phyloP scores from a whole-genome alignment of 148 eudicot species.

The Dianthus caryophyllus region DNA sequence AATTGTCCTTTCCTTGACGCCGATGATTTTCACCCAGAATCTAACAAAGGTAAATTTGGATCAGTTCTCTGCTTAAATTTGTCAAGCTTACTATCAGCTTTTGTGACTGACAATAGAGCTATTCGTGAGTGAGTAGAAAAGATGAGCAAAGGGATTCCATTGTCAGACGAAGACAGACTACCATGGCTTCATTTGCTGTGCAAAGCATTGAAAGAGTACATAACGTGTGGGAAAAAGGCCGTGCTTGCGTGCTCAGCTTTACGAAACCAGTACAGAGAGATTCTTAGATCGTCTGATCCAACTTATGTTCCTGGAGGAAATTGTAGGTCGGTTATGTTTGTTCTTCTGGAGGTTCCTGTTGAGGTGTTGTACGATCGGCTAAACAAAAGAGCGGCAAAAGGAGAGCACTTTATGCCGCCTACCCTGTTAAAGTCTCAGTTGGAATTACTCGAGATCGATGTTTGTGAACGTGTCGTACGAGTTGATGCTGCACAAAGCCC shows the following conservation, averaged over 20 bases:
- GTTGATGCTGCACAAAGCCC: constrained; percentile 73
- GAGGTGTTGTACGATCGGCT: constrained; percentile 63
- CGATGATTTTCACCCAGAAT: constrained; percentile 82
- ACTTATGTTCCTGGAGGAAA: constrained; percentile 28
- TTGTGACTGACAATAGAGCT: constrained; percentile 17
- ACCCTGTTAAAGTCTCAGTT: constrained; percentile 74
- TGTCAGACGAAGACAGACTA: constrained; percentile 70
- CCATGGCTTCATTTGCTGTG: constrained; percentile 80
- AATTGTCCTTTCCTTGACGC: constrained; percentile 72
- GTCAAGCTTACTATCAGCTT: no score
- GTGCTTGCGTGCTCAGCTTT: constrained; percentile 91
- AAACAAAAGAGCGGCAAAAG: constrained; percentile 52
- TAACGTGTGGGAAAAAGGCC: constrained; percentile 34
- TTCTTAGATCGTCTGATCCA: constrained; percentile 58
- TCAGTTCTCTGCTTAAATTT: not conserved
- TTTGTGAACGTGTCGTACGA: constrained; percentile 56
- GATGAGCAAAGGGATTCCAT: constrained; percentile 85
- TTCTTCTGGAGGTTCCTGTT: constrained; percentile 51
- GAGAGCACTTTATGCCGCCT: constrained; percentile 86
- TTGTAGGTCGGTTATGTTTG: constrained; percentile 48
- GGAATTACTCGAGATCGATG: constrained; percentile 71
- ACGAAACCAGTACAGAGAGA: constrained; percentile 61
- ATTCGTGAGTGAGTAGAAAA: constrained; percentile 46
- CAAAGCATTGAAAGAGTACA: constrained; percentile 36
- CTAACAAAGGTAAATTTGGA: constrained; percentile 67